A percentile compares a stretch with the other conserved stretches of the same genome.
These are phyloP conservation scores for Quercus suber DNA, from an alignment of 306 rosid species.

Conservation along the genomic window DNA sequence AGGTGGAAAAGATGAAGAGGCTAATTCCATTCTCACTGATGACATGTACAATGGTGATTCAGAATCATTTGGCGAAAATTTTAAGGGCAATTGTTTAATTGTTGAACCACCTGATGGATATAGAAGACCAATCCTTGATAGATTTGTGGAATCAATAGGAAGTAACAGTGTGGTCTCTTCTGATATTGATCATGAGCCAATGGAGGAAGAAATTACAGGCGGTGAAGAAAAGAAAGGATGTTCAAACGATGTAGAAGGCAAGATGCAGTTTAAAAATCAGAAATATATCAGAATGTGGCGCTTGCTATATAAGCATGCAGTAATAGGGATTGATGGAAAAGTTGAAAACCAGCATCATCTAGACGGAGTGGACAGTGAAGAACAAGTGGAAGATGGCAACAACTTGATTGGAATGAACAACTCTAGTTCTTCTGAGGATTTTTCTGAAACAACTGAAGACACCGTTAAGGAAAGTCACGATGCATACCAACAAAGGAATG, in stretches of 20 bases:
- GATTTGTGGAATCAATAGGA: slow-evolving; percentile 23
- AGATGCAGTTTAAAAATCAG: slow-evolving; percentile 42
- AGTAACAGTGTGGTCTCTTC: slow-evolving; percentile 12
- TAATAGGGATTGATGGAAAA: slow-evolving; percentile 28
- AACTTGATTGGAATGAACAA: slow-evolving; percentile 19
- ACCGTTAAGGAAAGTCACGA: slow-evolving; percentile 28
- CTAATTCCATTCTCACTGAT: background rate
- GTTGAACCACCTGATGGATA: background rate
- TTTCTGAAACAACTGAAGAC: slow-evolving; percentile 28
- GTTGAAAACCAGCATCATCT: slow-evolving; percentile 30
- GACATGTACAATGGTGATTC: background rate
- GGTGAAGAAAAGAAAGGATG: slow-evolving; percentile 13
- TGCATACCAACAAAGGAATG: slow-evolving; percentile 20
- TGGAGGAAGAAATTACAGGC: slow-evolving; percentile 22
- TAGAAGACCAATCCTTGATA: background rate
- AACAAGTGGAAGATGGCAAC: slow-evolving; percentile 27
- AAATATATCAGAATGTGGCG: slow-evolving; percentile 70
- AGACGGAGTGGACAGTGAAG: slow-evolving; percentile 32
- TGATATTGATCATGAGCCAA: slow-evolving; percentile 17
- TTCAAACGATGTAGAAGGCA: slow-evolving; percentile 9
- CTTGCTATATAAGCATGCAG: slow-evolving; percentile 76
- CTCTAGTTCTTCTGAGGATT: slow-evolving; percentile 18
- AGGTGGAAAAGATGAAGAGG: slow-evolving; percentile 1
- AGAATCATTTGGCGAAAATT: background rate
- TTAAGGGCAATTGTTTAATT: background rate